phyloP scores from a whole-genome alignment of 2,329 filamentous ascomycete species.

The Fusarium pseudograminearum region DNA sequence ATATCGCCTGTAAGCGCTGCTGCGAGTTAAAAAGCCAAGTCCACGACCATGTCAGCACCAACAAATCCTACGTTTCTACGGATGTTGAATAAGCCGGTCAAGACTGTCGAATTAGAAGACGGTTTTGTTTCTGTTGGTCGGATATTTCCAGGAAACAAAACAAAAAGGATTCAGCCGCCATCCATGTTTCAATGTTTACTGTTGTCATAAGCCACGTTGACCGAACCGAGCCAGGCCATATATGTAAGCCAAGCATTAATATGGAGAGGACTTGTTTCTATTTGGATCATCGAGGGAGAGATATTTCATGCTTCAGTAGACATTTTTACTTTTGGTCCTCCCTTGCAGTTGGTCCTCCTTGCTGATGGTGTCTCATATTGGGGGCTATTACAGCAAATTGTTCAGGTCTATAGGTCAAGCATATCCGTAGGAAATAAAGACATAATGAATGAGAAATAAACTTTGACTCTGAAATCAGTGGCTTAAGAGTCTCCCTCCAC shows the following conservation, averaged over 20 bases:
- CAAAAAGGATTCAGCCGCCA: neutral
- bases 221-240: neutral
- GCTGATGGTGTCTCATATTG: neutral
- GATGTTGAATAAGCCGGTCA: slow-evolving; percentile 23
- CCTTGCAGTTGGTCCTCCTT: neutral
- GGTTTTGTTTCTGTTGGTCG: neutral
- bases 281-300: slow-evolving; percentile 4
- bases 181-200: neutral
- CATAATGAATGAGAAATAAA: neutral
- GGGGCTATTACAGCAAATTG: neutral
- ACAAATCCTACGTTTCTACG: slow-evolving; percentile 8
- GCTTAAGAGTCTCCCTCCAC: slow-evolving; percentile 29
- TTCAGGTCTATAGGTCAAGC: neutral
- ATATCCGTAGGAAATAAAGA: too few species aligned
- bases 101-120: slow-evolving; percentile 3
- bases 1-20: slow-evolving; percentile 35
- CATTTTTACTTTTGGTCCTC: neutral
- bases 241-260: slow-evolving; percentile 2
- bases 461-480: slow-evolving; percentile 1
- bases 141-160: slow-evolving; percentile 13
- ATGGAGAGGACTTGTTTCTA: slow-evolving; percentile 10
- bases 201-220: slow-evolving; percentile 7
- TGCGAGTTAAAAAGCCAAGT: neutral
- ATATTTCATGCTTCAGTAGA: neutral
- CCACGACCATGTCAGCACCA: slow-evolving; percentile 31